Conservation (phyloP, 108 stramenopile genomes). For the Bacterosira constricta region DNA sequence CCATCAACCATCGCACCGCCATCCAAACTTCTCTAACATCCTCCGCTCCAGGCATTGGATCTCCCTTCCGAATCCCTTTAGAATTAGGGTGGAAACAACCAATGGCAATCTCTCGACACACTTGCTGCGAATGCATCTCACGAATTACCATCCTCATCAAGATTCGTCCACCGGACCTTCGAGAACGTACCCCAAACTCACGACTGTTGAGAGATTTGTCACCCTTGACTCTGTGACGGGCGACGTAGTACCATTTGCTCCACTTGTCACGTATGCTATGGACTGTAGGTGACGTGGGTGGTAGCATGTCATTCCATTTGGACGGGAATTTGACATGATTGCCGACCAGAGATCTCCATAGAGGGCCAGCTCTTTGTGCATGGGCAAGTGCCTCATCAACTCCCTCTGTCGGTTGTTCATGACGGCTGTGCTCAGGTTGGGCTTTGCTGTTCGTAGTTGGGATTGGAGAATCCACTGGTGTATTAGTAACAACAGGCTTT, state of each 20-base stretch:
- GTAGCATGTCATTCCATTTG: slow-evolving; percentile 64
- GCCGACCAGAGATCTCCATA: slow-evolving; percentile 81
- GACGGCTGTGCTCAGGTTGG: neutral
- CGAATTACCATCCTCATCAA: slow-evolving; percentile 71
- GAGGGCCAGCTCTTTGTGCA: slow-evolving; percentile 62
- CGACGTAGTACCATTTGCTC: slow-evolving; percentile 67
- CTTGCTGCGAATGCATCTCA: slow-evolving; percentile 48
- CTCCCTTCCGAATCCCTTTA: slow-evolving; percentile 56
- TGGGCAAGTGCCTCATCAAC: slow-evolving; percentile 52
- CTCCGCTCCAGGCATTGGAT: slow-evolving; percentile 50
- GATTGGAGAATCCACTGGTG: neutral
- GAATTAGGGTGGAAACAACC: slow-evolving; percentile 86
- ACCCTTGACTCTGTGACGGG: slow-evolving; percentile 65
- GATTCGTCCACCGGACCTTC: slow-evolving; percentile 67
- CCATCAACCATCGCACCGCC: slow-evolving; percentile 62
- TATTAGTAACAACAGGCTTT: neutral
- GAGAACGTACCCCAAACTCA: slow-evolving; percentile 45
- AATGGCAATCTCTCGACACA: slow-evolving; percentile 67
- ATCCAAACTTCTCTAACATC: slow-evolving; percentile 80
- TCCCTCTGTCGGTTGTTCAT: slow-evolving; percentile 4
- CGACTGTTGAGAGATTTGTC: slow-evolving; percentile 55
- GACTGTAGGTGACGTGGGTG: slow-evolving; percentile 46
- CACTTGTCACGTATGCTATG: slow-evolving; percentile 15
- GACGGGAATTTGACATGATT: slow-evolving; percentile 79
- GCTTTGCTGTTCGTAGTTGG: neutral